phyloP scores from a whole-genome alignment of 371 early-diverging fungal genomes.

The Mucor saturninus region DNA sequence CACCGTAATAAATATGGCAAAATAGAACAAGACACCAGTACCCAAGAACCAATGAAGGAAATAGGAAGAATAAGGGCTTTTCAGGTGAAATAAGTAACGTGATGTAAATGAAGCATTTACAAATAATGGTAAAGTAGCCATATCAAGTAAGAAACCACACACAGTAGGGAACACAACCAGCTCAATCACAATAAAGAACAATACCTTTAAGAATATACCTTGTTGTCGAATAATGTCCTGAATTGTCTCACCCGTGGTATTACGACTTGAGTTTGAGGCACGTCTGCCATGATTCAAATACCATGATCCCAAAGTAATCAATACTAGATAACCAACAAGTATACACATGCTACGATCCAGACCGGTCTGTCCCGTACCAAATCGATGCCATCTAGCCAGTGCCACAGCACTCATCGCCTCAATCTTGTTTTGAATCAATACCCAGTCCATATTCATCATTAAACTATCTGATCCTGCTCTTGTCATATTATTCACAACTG shows the following conservation, averaged over 20 bases:
- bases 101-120: slow-evolving; percentile 61
- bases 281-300: slow-evolving; percentile 44
- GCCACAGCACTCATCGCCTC: slow-evolving; percentile 21
- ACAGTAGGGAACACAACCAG: slow-evolving; percentile 85
- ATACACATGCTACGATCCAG: slow-evolving; percentile 56
- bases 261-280: background rate
- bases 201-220: slow-evolving; percentile 68
- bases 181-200: slow-evolving; percentile 86
- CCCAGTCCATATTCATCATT: slow-evolving; percentile 17
- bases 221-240: slow-evolving; percentile 63
- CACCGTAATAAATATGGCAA: slow-evolving; percentile 82
- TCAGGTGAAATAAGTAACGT: slow-evolving; percentile 63
- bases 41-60: slow-evolving; percentile 93
- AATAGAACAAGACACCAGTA: slow-evolving; percentile 90
- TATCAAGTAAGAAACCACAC: slow-evolving; percentile 86
- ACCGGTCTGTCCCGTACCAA: slow-evolving; percentile 49
- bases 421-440: slow-evolving; percentile 28
- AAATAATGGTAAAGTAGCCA: slow-evolving; percentile 82
- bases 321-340: slow-evolving; percentile 50
- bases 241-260: slow-evolving; percentile 36
- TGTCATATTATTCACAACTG: background rate
- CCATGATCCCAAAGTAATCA: slow-evolving; percentile 54
- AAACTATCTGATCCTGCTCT: background rate
- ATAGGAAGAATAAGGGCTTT: slow-evolving; percentile 71
- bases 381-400: slow-evolving; percentile 50